Evolutionary conservation across 2,329 filamentous ascomycete species (phyloP).

Genomic region (Fusarium buxicola): DNA sequence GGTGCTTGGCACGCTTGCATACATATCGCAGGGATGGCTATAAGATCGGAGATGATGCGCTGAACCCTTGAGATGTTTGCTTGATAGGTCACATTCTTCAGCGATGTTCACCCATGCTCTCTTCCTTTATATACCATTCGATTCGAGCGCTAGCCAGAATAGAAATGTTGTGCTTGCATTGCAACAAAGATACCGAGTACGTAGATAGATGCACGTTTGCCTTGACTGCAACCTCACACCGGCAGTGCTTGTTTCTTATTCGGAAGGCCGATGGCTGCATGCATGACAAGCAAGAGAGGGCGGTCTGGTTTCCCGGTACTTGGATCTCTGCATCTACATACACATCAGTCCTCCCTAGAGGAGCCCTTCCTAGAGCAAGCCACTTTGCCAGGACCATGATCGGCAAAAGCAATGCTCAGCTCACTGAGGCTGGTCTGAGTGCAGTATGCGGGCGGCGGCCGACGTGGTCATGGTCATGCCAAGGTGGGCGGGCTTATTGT

Average conservation of each 20-base stretch:
- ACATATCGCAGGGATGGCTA: too few species aligned
- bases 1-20: too few species aligned
- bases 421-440: neutral
- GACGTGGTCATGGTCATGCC: neutral
- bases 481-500: conserved; percentile 16
- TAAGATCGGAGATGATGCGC: too few species aligned
- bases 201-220: conserved; percentile 23
- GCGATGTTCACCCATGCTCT: neutral
- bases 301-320: conserved; percentile 18
- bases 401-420: conserved; percentile 1
- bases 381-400: too few species aligned
- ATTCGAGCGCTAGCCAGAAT: neutral
- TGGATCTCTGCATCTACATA: conserved; percentile 2
- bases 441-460: neutral
- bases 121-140: neutral
- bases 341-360: neutral
- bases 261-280: neutral
- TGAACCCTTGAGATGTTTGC: conserved; percentile 11
- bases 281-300: neutral
- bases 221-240: too few species aligned
- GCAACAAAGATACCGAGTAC: too few species aligned
- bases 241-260: neutral
- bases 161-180: conserved; percentile 10
- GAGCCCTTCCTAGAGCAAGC: neutral
- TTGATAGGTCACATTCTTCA: conserved; percentile 19